A percentile compares a stretch with the other conserved stretches of the same genome.
Evolutionary conservation across 306 rosid genomes (phyloP).

Genomic region (Benincasa hispida): DNA sequence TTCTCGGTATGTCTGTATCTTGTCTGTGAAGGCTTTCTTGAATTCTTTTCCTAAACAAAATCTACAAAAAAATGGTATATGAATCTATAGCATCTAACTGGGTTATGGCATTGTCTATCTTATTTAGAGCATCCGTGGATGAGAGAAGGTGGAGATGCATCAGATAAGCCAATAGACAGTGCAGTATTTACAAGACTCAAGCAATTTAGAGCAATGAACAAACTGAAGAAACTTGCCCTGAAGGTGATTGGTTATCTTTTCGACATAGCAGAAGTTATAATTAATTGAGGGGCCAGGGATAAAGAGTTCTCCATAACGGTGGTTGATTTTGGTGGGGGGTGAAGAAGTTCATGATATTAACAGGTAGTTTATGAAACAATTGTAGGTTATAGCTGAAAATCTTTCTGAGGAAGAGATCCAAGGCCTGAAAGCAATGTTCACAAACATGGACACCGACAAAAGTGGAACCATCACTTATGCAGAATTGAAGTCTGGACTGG

Average conservation of each 20-base stretch:
- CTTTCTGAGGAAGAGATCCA: conserved; percentile 85
- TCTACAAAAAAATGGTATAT: background rate
- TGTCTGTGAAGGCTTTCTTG: background rate
- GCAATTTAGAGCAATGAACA: conserved; percentile 93
- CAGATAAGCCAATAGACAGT: conserved; percentile 85
- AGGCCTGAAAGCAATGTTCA: conserved; percentile 80
- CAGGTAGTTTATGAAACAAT: background rate
- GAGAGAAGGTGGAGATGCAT: conserved; percentile 79
- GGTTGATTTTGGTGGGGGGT: background rate
- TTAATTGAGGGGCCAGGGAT: background rate
- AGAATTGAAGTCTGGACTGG: conserved; percentile 63
- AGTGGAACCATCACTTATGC: conserved; percentile 86
- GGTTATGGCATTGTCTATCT: background rate
- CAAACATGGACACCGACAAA: conserved; percentile 70
- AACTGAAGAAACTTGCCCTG: conserved; percentile 81
- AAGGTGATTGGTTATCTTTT: conserved; percentile 13
- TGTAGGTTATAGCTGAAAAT: conserved; percentile 81
- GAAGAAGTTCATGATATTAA: background rate
- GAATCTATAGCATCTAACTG: background rate
- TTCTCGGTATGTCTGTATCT: conserved; percentile 41
- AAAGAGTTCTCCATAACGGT: background rate
- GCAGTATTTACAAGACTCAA: conserved; percentile 92
- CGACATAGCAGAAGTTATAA: background rate
- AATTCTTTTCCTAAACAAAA: background rate
- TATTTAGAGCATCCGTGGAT: conserved; percentile 83